Conservation (phyloP, 139 green algal species). For the Pleodorina starrii region DNA sequence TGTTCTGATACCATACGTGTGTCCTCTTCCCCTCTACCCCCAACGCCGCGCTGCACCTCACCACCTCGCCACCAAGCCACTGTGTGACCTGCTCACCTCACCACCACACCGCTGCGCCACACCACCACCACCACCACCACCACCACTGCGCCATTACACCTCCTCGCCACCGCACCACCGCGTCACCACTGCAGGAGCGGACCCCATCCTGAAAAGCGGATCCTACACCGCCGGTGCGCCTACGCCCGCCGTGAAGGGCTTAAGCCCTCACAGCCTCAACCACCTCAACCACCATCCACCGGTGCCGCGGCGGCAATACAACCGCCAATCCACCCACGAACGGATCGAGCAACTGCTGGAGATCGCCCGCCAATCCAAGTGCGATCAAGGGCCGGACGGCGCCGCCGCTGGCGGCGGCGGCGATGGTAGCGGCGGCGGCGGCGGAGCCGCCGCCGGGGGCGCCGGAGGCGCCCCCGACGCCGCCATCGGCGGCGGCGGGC, state of each 20-base stretch:
- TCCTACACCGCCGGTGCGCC: slow-evolving; percentile 25
- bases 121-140: no score
- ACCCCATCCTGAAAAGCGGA: neutral
- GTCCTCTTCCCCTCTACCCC: no score
- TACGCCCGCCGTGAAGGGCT: neutral
- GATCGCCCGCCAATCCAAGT: neutral
- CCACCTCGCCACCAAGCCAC: no score
- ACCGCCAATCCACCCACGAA: slow-evolving; percentile 21
- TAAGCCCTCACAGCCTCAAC: no score
- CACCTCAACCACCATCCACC: neutral
- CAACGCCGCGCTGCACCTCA: no score
- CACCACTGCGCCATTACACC: no score
- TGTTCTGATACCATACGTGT: no score
- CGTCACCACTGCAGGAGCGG: neutral
- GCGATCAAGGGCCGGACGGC: neutral
- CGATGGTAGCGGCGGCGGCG: neutral
- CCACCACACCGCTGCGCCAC: no score
- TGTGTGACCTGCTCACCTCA: no score
- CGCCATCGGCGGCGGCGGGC: neutral
- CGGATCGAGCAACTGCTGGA: slow-evolving; percentile 34
- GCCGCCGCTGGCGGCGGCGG: neutral
- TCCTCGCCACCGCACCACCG: no score
- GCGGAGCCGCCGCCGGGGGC: neutral
- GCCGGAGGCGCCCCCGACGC: neutral
- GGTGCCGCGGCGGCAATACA: neutral